Conservation (phyloP, 2,329 filamentous ascomycete species). For the Dryadomyces quercivorus region DNA sequence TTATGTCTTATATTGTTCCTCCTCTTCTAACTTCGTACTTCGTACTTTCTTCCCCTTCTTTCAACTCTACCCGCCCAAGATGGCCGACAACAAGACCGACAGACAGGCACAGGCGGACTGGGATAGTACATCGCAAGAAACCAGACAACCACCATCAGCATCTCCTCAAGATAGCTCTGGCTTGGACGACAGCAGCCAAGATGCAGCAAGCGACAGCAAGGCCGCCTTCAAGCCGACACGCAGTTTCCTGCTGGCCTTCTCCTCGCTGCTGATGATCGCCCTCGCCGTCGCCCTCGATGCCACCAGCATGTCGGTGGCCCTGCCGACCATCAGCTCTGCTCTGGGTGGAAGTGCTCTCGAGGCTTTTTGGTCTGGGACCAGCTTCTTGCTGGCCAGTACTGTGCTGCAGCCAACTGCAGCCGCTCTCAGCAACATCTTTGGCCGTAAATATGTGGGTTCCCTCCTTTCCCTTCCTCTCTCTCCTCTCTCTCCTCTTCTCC, state of each 20-base stretch:
- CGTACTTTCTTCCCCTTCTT: too few species aligned
- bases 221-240: conserved; percentile 20
- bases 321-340: conserved; percentile 36
- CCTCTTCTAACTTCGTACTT: too few species aligned
- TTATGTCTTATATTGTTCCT: too few species aligned
- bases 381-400: conserved; percentile 54
- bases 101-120: too few species aligned
- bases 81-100: too few species aligned
- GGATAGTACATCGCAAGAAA: too few species aligned
- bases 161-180: neutral
- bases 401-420: conserved; percentile 39
- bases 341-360: conserved; percentile 42
- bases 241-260: conserved; percentile 34
- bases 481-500: conserved; percentile 23
- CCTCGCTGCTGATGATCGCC: conserved; percentile 39
- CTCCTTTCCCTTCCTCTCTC: too few species aligned
- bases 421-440: conserved; percentile 12
- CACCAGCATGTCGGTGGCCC: conserved; percentile 50
- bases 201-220: neutral
- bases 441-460: conserved; percentile 13
- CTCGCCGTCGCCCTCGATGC: conserved; percentile 54
- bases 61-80: too few species aligned
- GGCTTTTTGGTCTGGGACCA: conserved; percentile 61
- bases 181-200: neutral
- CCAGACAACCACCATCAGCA: neutral